Base-by-base conservation (phyloP, 768 basidiomycete species). In the Boletus vinaceobasis region DNA sequence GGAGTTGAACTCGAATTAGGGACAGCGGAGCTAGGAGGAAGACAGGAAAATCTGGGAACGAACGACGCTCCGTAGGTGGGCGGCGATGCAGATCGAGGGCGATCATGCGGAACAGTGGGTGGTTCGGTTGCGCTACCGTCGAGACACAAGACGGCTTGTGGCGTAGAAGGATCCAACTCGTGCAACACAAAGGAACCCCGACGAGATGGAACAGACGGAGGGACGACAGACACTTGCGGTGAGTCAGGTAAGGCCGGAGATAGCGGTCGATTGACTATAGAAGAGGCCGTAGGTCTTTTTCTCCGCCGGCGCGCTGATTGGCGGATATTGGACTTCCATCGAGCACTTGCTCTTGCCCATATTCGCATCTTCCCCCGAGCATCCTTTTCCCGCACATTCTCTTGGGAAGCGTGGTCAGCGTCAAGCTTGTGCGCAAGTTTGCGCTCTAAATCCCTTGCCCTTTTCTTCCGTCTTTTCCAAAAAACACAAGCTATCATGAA, bases 261-360 rank as follows among this genome's bases (percentile, higher is more conserved):
- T 53, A 17, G 52, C 6, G 67, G 49, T 42, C 57, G 63, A 56
- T 44, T 43, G 37, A 5, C 10, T 19, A 27, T 21, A 13, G 57
- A 48, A 43, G 60, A 21, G 17, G 19, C 29, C 8, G 35, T 2
- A 4, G 55, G 47, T 50, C 39, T 62, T 43, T 58, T 68, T 40
- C 79, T 77, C 52, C 88, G 76, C 46, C 83, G 81, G 36, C 86
- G 80, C 8, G 82, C 81, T n/a, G 80, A 73, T 53, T 80, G 75
- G 27, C 82, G 81, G 10, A 81, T 77, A 49, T 84, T 83, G 3
- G 79, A 81, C 58, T 76, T 83, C 88, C 88, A 91, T 42, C 85
- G 78, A 8, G 82, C 83, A 2, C 80, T 83, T 2, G 87, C 87
- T 55, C 72, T 77, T 1, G 79, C 77, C 87, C 86, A 88, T 45